Evolutionary conservation across 495 filamentous ascomycete genomes (phyloP).

Genomic region (Hypoxylon intermedium): DNA sequence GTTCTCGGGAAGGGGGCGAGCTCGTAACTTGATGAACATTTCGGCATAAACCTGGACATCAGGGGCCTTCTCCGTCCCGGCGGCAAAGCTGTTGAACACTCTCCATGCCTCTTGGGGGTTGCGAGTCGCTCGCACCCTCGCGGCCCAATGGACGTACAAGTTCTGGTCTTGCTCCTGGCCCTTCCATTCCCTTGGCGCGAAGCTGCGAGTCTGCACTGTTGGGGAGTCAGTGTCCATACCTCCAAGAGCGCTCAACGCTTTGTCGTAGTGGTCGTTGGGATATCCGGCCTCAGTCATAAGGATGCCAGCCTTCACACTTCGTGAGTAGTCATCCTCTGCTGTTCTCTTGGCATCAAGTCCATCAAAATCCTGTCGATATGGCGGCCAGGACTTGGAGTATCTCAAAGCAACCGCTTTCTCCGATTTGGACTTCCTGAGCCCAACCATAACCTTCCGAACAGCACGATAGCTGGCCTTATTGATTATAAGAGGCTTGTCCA

Average conservation of each 20-base stretch:
- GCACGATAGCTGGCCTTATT: constrained; percentile 46
- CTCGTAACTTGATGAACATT: constrained; percentile 55
- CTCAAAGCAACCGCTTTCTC: constrained; percentile 49
- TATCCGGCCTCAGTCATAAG: constrained; percentile 54
- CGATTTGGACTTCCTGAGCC: constrained; percentile 44
- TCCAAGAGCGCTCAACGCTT: constrained; percentile 46
- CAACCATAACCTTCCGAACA: constrained; percentile 49
- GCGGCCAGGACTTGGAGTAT: constrained; percentile 54
- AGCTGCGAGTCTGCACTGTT: constrained; percentile 51
- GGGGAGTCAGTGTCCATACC: constrained; percentile 46
- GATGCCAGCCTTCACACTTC: constrained; percentile 48
- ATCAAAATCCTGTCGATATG: constrained; percentile 52
- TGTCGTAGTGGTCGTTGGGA: constrained; percentile 41
- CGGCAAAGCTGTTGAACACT: constrained; percentile 45
- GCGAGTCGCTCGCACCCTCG: constrained; percentile 48
- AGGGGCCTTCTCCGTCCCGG: constrained; percentile 34
- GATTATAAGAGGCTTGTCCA: constrained; percentile 48
- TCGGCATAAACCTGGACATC: constrained; percentile 48
- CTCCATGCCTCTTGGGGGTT: constrained; percentile 56
- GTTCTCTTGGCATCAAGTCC: constrained; percentile 52
- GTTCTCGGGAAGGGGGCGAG: constrained; percentile 13
- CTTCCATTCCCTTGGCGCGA: constrained; percentile 30
- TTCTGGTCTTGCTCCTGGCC: constrained; percentile 36
- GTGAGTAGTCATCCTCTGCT: constrained; percentile 50
- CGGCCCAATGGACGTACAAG: constrained; percentile 46